Evolutionary conservation across 1,284 basidiomycete genomes (phyloP).

Genomic region (Polyporus tsugae): DNA sequence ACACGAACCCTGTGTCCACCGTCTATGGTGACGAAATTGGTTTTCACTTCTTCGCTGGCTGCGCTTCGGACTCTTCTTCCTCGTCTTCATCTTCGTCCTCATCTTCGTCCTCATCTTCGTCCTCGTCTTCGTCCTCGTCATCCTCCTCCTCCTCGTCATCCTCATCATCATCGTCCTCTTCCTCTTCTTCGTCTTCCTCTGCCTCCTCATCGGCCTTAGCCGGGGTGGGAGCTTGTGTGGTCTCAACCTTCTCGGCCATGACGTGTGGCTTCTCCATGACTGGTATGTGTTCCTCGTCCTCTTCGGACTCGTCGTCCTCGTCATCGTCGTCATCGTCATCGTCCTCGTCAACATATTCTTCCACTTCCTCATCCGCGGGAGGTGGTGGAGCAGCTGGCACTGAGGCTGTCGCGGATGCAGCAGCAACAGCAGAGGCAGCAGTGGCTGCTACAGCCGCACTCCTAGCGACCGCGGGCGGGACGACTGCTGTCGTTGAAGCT

Average conservation of each 20-base stretch:
- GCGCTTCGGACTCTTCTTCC: background rate
- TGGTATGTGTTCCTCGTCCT: conserved; percentile 17
- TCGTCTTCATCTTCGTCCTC: conserved; percentile 13
- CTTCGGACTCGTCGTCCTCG: conserved; percentile 12
- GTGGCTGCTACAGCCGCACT: background rate
- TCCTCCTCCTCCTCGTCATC: background rate
- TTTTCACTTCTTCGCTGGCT: conserved; percentile 11
- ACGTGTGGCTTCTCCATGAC: conserved; percentile 8
- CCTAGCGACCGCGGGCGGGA: background rate
- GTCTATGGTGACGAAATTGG: background rate
- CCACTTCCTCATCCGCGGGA: conserved; percentile 13
- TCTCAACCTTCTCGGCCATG: conserved; percentile 7
- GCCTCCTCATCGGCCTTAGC: background rate
- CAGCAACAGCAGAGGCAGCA: background rate
- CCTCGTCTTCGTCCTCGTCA: conserved; percentile 5
- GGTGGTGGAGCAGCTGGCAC: background rate
- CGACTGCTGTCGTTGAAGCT: background rate
- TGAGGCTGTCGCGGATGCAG: background rate
- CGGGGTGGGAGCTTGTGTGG: background rate
- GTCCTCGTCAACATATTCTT: conserved; percentile 16
- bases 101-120: conserved; percentile 2
- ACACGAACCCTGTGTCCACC: background rate
- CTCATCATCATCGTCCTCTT: conserved; percentile 6
- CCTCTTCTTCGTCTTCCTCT: conserved; percentile 11
- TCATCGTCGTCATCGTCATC: conserved; percentile 19